Evolutionary conservation across 2,329 filamentous ascomycete genomes (phyloP).

Genomic region (Uncinocarpus reesii): DNA sequence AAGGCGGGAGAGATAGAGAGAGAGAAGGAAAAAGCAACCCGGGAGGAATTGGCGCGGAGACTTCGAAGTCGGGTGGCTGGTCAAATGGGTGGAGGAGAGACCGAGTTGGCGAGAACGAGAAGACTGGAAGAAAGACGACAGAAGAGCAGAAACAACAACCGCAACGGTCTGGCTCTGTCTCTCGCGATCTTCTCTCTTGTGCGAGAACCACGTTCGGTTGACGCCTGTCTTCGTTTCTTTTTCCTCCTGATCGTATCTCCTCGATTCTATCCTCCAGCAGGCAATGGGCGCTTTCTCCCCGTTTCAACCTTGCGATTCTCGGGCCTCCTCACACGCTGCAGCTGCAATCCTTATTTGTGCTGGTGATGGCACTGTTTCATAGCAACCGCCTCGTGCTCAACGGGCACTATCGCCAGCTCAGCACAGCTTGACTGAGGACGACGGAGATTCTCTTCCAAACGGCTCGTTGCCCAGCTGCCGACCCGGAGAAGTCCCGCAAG

Average conservation of each 20-base stretch:
- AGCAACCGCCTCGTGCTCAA: not conserved
- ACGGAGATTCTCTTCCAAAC: too few species aligned
- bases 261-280: too few species aligned
- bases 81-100: slow-evolving; percentile 9
- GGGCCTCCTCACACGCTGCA: not conserved
- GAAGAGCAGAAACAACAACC: not conserved
- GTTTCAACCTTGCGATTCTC: not conserved
- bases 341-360: not conserved
- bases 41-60: not conserved
- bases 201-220: too few species aligned
- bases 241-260: too few species aligned
- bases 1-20: not conserved
- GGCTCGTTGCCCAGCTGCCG: too few species aligned
- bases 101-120: slow-evolving; percentile 10
- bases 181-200: too few species aligned
- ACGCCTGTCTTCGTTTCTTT: too few species aligned
- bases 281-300: too few species aligned
- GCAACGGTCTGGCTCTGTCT: too few species aligned
- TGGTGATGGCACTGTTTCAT: not conserved
- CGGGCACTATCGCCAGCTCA: not conserved
- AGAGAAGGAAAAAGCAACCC: too few species aligned
- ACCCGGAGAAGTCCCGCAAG: too few species aligned
- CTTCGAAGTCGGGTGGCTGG: slow-evolving; percentile 11
- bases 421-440: too few species aligned
- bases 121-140: not conserved